phyloP scores from a whole-genome alignment of 192 early-diverging fungal genomes.

The Coemansia sp. region DNA sequence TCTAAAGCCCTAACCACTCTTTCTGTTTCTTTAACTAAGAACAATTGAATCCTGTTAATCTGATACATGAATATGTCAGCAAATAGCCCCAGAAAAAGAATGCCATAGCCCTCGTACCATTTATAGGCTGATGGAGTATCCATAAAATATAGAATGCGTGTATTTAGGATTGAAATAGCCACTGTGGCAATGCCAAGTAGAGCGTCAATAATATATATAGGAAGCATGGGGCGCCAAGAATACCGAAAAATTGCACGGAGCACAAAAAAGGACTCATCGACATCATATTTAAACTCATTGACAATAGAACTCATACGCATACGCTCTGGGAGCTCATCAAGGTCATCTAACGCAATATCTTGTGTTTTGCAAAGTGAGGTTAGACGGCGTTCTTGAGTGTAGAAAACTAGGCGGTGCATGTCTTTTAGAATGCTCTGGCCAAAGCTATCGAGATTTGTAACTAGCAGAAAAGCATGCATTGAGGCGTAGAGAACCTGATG shows the following conservation, averaged over 20 bases:
- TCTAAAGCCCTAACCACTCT: constrained; percentile 7
- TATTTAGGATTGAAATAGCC: not conserved
- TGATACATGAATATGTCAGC: not conserved
- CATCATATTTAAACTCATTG: constrained; percentile 23
- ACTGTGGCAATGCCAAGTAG: constrained; percentile 9
- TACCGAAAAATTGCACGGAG: constrained; percentile 27
- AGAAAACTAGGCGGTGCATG: constrained; percentile 1
- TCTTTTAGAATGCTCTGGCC: constrained; percentile 4
- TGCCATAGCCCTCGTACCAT: constrained; percentile 16
- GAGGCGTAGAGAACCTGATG: not conserved
- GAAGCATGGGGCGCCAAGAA: constrained; percentile 29
- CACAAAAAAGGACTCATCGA: constrained; percentile 29
- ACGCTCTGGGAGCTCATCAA: constrained; percentile 9
- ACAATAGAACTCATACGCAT: not conserved
- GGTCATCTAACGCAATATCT: constrained; percentile 16
- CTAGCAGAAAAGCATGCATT: constrained; percentile 8
- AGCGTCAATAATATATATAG: constrained; percentile 16
- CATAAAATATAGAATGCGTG: constrained; percentile 16
- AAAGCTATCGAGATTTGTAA: constrained; percentile 16
- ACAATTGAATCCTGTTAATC: not conserved
- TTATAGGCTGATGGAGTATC: constrained; percentile 10
- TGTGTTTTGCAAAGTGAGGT: not conserved
- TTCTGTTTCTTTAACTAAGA: not conserved
- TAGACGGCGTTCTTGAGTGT: constrained; percentile 12
- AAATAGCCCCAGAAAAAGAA: not conserved